phyloP scores from a whole-genome alignment of 371 early-diverging fungal species.

The Rhizomucor miehei region DNA sequence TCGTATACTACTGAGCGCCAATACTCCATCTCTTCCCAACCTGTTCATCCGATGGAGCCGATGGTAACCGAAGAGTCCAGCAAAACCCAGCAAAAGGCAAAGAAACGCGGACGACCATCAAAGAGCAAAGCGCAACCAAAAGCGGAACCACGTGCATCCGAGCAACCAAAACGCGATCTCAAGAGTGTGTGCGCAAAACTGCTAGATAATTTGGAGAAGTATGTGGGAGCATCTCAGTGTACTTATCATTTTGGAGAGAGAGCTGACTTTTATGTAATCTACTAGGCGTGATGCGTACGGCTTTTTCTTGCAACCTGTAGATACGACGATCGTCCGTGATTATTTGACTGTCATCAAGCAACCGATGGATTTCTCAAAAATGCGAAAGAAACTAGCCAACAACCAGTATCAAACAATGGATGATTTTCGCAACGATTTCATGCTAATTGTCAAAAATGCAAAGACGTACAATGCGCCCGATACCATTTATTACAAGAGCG shows the following conservation, averaged over 20 bases:
- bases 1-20: neutral
- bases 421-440: slow-evolving; percentile 61
- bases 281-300: slow-evolving; percentile 62
- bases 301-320: slow-evolving; percentile 83
- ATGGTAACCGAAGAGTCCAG: slow-evolving; percentile 2
- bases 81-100: slow-evolving; percentile 20
- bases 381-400: slow-evolving; percentile 56
- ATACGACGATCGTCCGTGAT: slow-evolving; percentile 69
- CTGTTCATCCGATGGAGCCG: slow-evolving; percentile 1
- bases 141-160: slow-evolving; percentile 23
- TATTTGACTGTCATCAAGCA: slow-evolving; percentile 70
- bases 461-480: slow-evolving; percentile 72
- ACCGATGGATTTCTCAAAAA: slow-evolving; percentile 74
- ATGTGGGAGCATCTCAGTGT: slow-evolving; percentile 13
- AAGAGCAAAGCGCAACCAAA: slow-evolving; percentile 28
- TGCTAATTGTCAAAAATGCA: slow-evolving; percentile 65
- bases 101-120: slow-evolving; percentile 39
- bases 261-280: too few relatives aligned
- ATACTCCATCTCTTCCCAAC: neutral
- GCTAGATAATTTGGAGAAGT: slow-evolving; percentile 55
- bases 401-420: slow-evolving; percentile 50
- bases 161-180: slow-evolving; percentile 38
- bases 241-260: too few relatives aligned
- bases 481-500: slow-evolving; percentile 70
- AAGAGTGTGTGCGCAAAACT: slow-evolving; percentile 43